Base-by-base conservation (phyloP, 2,329 filamentous ascomycete species). In the Hymenoscyphus albidus region DNA sequence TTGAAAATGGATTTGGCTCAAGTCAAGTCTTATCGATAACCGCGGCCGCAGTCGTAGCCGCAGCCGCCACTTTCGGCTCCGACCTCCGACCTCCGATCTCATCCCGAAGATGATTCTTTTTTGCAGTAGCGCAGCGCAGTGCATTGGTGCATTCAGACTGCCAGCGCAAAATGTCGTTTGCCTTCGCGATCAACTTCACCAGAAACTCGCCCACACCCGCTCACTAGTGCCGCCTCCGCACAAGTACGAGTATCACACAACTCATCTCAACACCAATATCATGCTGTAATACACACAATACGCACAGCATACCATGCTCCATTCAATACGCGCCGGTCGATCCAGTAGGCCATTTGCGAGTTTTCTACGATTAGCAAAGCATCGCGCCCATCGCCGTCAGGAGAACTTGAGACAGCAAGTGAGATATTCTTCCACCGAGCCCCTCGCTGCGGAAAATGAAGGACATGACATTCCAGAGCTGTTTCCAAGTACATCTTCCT, bases 361-460 rank as follows among this genome's bases (percentile, higher is more conserved):
- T 76, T 82, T 85, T 75, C 76, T 82, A 69, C 82, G 80, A 67
- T 77, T 85, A 66, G 83, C 78, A 75, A 83, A 75, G 71, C 80
- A 81, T 70, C 78, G 79, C 62, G 78, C 80, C 62, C 78, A 78
- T 68, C 70, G 67, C 44, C 72, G 67, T 69, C 69, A 69, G 12
- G 27, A 57, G 54, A 69, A 69, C 58, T 59, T 58, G 55, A 56
- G 51, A 38, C 70, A 75, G 65, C 80, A 82, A 77, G 83, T 80
- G 77, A 78, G 82, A 69, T 77, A 78, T 57, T 72, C 70, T 66
- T 66, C 72, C 54, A 74, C 70, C 10, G 67, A 71, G 58, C 57
- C 61, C 18, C 62, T 32, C 27, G 62, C 48, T 35, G n/a, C 59
- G 22, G 62, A 60, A 27, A 63, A 62, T 14, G 31, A 27, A 38